Percentiles rank a stretch among this genome's conserved stretches.
Evolutionary conservation across 441 rosid species (phyloP).

Genomic region (Syzygium syzygioides): DNA sequence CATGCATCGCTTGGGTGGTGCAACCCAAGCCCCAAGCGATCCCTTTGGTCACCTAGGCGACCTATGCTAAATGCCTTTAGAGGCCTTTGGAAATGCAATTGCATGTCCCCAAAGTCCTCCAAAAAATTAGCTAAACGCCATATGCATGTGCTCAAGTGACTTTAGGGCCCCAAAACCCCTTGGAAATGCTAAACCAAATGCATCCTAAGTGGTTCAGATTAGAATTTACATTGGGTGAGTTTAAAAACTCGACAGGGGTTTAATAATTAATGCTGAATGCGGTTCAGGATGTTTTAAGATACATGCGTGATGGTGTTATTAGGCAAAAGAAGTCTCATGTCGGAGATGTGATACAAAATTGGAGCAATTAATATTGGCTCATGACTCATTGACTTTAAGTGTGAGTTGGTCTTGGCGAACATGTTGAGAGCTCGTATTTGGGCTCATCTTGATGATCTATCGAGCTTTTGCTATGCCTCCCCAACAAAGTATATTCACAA

Average conservation of each 20-base stretch:
- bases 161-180: no score
- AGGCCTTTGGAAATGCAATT: no score
- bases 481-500: no score
- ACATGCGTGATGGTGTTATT: neutral
- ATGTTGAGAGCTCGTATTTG: neutral
- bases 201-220: neutral
- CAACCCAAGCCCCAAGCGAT: no score
- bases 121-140: no score
- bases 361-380: neutral
- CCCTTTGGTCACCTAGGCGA: no score
- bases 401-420: fast-evolving
- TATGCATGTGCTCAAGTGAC: no score
- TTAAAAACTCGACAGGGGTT: neutral
- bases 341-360: neutral
- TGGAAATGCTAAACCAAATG: no score
- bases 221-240: neutral
- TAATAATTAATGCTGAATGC: neutral
- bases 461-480: neutral
- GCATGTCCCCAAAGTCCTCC: no score
- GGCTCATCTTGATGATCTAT: neutral
- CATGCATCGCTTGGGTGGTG: no score
- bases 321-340: neutral
- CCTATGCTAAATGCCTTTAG: no score
- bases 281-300: neutral
- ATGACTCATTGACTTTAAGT: neutral